Conservation (phyloP, 2,329 filamentous ascomycete species). For the Colletotrichum graminicola region DNA sequence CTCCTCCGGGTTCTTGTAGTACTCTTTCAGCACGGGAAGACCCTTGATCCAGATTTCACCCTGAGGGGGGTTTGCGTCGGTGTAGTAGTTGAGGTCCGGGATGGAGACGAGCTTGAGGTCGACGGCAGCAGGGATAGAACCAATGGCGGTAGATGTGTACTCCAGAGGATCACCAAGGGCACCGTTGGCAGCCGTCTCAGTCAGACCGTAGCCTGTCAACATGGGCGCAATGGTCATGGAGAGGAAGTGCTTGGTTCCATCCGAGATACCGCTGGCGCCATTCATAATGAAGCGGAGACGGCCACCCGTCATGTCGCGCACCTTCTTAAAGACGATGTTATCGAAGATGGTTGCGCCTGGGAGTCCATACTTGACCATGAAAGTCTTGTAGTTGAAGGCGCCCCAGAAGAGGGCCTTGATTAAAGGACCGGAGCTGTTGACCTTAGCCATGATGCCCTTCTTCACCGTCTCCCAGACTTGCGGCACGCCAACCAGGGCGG, state of each 20-base stretch:
- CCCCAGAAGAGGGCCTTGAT: constrained; percentile 83
- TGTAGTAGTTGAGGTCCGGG: constrained; percentile 86
- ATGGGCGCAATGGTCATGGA: constrained; percentile 94
- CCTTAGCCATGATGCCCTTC: constrained; percentile 88
- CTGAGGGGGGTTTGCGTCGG: constrained; percentile 81
- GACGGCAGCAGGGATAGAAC: constrained; percentile 80
- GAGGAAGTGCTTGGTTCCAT: constrained; percentile 89
- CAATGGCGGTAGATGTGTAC: constrained; percentile 83
- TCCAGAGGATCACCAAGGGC: constrained; percentile 86
- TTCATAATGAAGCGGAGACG: constrained; percentile 92
- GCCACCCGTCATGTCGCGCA: constrained; percentile 91
- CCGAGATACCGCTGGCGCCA: constrained; percentile 90
- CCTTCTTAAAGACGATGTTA: constrained; percentile 88
- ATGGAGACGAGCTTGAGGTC: constrained; percentile 95
- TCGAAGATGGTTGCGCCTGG: constrained; percentile 81
- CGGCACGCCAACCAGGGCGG: constrained; percentile 92
- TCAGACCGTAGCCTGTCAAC: constrained; percentile 94
- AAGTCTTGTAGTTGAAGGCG: constrained; percentile 70
- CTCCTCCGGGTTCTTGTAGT: constrained; percentile 89
- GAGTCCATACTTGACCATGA: constrained; percentile 69
- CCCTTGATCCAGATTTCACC: constrained; percentile 95
- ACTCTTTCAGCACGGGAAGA: constrained; percentile 78
- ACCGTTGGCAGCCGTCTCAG: constrained; percentile 90
- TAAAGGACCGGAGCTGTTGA: constrained; percentile 78
- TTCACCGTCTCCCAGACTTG: constrained; percentile 98